phyloP scores from a whole-genome alignment of 2,329 filamentous ascomycete species.

The Hirsutella minnesotensis region DNA sequence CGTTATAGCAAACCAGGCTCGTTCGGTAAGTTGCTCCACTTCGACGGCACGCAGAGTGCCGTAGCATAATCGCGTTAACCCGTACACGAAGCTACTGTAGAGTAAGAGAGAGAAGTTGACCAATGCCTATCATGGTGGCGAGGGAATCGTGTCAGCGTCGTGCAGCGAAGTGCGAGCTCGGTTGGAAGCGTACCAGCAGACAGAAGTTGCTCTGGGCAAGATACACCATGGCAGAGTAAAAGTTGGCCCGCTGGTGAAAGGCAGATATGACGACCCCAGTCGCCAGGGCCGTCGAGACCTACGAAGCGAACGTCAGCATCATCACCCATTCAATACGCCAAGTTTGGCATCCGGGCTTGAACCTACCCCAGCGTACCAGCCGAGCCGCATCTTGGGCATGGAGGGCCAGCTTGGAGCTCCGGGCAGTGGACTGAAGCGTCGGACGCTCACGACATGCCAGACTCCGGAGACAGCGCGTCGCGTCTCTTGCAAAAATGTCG shows the following conservation, averaged over 20 bases:
- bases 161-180: conserved; percentile 1
- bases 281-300: conserved; percentile 77
- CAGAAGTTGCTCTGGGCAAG: conserved; percentile 94
- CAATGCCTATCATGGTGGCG: conserved; percentile 63
- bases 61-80: conserved; percentile 80
- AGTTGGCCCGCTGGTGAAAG: conserved; percentile 90
- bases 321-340: not conserved
- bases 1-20: conserved; percentile 94
- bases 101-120: conserved; percentile 81
- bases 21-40: conserved; percentile 93
- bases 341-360: not conserved
- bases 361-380: conserved; percentile 50
- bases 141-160: conserved; percentile 1
- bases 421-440: not conserved
- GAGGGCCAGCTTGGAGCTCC: conserved; percentile 3
- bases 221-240: conserved; percentile 96
- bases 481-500: too few relatives aligned
- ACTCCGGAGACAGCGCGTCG: not conserved
- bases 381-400: conserved; percentile 41
- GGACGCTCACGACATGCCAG: not conserved
- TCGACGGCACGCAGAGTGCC: conserved; percentile 85
- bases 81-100: conserved; percentile 72
- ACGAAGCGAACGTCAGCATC: conserved; percentile 9
- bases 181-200: conserved; percentile 54
- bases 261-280: conserved; percentile 77